These are phyloP conservation scores for Phytophthora citricola DNA, from an alignment of 352 stramenopile species.

Conservation along the genomic window DNA sequence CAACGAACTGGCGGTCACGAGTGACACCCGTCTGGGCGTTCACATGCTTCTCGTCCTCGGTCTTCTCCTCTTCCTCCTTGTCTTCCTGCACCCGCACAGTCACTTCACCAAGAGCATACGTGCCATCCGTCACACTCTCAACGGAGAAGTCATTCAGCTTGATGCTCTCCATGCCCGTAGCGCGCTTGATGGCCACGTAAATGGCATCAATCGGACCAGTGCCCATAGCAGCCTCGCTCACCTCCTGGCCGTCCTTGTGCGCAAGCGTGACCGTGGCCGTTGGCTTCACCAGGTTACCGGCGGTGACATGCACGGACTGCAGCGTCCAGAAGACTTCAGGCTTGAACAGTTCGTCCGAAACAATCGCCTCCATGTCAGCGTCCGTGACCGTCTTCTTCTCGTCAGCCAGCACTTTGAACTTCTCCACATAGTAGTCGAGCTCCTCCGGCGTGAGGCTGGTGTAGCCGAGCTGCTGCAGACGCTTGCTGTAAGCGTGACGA, in stretches of 20 bases:
- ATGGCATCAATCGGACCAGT: constrained; percentile 89
- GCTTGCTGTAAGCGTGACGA: constrained; percentile 90
- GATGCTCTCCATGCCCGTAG: constrained; percentile 80
- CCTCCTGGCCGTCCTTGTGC: constrained; percentile 89
- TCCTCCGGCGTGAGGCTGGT: constrained; percentile 84
- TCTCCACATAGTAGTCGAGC: constrained; percentile 92
- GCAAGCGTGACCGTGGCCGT: constrained; percentile 90
- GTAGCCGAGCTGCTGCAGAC: constrained; percentile 91
- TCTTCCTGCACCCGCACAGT: constrained; percentile 85
- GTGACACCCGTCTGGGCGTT: constrained; percentile 88
- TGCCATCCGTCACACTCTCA: constrained; percentile 89
- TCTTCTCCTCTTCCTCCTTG: constrained; percentile 52
- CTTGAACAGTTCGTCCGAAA: constrained; percentile 91
- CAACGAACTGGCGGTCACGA: constrained; percentile 88
- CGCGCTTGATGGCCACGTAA: constrained; percentile 87
- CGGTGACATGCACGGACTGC: constrained; percentile 89
- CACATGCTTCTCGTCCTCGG: constrained; percentile 69
- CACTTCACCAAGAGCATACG: constrained; percentile 86
- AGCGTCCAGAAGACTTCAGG: constrained; percentile 91
- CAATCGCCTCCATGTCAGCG: constrained; percentile 91
- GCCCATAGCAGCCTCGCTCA: constrained; percentile 90
- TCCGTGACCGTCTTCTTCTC: constrained; percentile 94
- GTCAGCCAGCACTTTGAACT: constrained; percentile 92
- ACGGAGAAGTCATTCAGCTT: constrained; percentile 91
- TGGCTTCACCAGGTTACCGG: constrained; percentile 90